Percentiles rank a stretch among this genome's conserved stretches.
Evolutionary conservation across 345 rosid species (phyloP).

Genomic region (Hypericum perforatum): DNA sequence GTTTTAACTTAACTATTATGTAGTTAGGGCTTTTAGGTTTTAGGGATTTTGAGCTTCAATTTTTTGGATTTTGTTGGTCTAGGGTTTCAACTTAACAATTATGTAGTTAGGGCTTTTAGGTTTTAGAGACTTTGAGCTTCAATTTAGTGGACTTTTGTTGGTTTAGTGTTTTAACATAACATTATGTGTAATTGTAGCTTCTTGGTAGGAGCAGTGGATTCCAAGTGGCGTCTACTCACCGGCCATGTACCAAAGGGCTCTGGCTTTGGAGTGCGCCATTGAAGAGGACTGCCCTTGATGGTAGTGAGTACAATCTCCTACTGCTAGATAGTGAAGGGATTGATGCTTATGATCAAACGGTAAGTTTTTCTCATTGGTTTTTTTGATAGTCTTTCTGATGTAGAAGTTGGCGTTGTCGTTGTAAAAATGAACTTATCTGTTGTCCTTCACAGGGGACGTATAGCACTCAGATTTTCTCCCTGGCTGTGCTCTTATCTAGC

Average conservation of each 20-base stretch:
- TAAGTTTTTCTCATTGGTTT: neutral
- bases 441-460: slow-evolving; percentile 6
- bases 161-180: neutral
- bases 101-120: neutral
- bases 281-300: slow-evolving; percentile 31
- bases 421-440: neutral
- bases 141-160: neutral
- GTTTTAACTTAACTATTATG: neutral
- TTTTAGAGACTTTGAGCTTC: neutral
- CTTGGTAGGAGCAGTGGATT: slow-evolving; percentile 31
- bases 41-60: neutral
- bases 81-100: neutral
- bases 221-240: slow-evolving; percentile 27
- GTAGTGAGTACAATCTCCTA: slow-evolving; percentile 29
- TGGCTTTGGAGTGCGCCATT: slow-evolving; percentile 42
- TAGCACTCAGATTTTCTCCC: slow-evolving; percentile 27
- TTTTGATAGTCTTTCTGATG: neutral
- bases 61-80: neutral
- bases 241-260: slow-evolving; percentile 30
- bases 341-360: slow-evolving; percentile 16
- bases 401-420: neutral
- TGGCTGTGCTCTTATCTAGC: slow-evolving; percentile 33
- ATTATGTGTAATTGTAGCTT: slow-evolving; percentile 11
- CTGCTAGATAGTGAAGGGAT: slow-evolving; percentile 31
- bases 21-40: neutral